These are phyloP conservation scores for Heliosperma pusillum DNA, from an alignment of 148 eudicot genomes.

Conservation along the genomic window DNA sequence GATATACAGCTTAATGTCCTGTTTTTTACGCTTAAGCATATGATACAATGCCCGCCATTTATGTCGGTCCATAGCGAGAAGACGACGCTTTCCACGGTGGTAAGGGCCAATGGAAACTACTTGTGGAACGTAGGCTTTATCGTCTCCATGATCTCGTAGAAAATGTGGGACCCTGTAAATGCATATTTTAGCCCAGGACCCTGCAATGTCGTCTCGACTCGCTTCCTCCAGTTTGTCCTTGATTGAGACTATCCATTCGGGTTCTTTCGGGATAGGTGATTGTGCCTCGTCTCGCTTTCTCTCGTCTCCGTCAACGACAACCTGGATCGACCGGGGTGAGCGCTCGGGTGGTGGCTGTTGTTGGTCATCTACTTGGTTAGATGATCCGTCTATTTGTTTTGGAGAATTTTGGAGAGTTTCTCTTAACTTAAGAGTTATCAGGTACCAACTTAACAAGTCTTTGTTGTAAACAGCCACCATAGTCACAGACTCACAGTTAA, in stretches of 20 bases:
- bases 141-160: conserved; percentile 51
- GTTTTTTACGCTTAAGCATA: conserved; percentile 48
- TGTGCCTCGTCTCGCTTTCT: background rate
- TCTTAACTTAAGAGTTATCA: conserved; percentile 79
- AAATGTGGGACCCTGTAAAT: conserved; percentile 71
- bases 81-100: conserved; percentile 54
- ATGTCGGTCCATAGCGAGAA: conserved; percentile 65
- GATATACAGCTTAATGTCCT: conserved; percentile 46
- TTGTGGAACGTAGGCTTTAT: conserved; percentile 69
- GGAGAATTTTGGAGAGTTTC: conserved; percentile 51
- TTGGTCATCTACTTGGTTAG: conserved; percentile 24
- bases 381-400: conserved; percentile 29
- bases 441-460: conserved; percentile 89
- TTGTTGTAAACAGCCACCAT: conserved; percentile 99
- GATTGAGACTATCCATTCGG: conserved; percentile 65
- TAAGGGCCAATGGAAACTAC: conserved; percentile 80
- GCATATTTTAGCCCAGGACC: conserved; percentile 58
- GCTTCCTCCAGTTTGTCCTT: conserved; percentile 62
- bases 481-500: too few species aligned
- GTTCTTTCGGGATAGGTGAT: conserved; percentile 34
- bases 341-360: conserved; percentile 18
- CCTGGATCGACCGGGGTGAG: conserved; percentile 17
- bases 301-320: conserved; percentile 24
- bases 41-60: conserved; percentile 75
- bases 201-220: conserved; percentile 41